Conservation (phyloP, 192 early-diverging fungal genomes). For the Entomortierella parvispora region DNA sequence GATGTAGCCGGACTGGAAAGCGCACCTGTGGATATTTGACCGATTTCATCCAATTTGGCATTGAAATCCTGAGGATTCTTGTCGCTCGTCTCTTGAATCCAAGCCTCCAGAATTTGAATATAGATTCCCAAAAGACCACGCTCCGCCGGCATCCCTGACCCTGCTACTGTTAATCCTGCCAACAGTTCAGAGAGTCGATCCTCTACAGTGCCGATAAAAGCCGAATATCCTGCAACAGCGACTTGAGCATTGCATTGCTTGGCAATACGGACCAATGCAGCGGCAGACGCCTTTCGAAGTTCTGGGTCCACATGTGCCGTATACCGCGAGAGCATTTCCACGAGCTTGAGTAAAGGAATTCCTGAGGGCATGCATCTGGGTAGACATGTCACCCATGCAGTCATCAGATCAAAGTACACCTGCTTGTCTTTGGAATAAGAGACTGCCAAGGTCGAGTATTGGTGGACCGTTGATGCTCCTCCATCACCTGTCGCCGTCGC, state of each 20-base stretch:
- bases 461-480: conserved; percentile 54
- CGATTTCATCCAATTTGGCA: neutral
- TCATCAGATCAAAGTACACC: conserved; percentile 73
- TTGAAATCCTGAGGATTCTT: conserved; percentile 39
- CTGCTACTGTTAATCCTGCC: conserved; percentile 27
- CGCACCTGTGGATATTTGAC: conserved; percentile 8
- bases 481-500: conserved; percentile 49
- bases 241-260: conserved; percentile 63
- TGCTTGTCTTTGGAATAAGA: conserved; percentile 67
- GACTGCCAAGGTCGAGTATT: conserved; percentile 59
- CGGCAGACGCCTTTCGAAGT: conserved; percentile 71
- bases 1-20: conserved; percentile 37
- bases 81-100: conserved; percentile 56
- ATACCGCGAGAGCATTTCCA: conserved; percentile 86
- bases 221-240: conserved; percentile 61
- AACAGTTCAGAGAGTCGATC: conserved; percentile 60
- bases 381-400: conserved; percentile 74
- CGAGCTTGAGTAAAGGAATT: conserved; percentile 64
- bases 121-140: conserved; percentile 70
- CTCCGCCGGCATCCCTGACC: conserved; percentile 42
- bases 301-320: conserved; percentile 88
- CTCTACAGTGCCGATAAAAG: conserved; percentile 63
- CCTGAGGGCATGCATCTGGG: conserved; percentile 78
- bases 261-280: conserved; percentile 75
- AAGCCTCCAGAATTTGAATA: conserved; percentile 67